Conservation (phyloP, 106 monocot species). For the Dendrobium huoshanense region DNA sequence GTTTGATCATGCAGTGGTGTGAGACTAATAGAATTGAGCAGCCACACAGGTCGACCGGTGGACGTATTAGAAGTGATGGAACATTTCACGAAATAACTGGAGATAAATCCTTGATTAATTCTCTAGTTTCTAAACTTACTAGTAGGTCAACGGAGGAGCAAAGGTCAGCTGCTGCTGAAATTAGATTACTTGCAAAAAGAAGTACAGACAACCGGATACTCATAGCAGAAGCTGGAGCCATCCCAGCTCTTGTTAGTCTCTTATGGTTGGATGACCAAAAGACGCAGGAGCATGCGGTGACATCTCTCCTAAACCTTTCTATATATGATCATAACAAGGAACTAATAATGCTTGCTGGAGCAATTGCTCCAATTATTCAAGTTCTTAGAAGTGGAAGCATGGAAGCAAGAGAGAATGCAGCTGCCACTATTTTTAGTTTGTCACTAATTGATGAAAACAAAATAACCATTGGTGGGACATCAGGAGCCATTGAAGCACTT, state of each 20-base stretch:
- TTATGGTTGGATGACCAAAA: constrained; percentile 43
- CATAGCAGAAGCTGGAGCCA: constrained; percentile 65
- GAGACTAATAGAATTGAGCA: constrained; percentile 39
- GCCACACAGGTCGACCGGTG: constrained; percentile 25
- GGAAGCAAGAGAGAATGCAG: constrained; percentile 92
- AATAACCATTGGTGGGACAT: constrained; percentile 69
- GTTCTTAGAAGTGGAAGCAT: constrained; percentile 65
- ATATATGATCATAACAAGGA: constrained; percentile 75
- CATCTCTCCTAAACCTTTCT: constrained; percentile 57
- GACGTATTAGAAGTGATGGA: constrained; percentile 35
- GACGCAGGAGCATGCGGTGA: constrained; percentile 70
- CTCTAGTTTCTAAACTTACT: constrained; percentile 36
- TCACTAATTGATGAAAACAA: constrained; percentile 85
- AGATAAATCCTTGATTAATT: constrained; percentile 29
- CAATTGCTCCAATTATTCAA: constrained; percentile 60
- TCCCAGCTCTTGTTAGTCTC: constrained; percentile 46
- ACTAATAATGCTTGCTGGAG: constrained; percentile 70
- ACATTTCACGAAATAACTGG: constrained; percentile 31
- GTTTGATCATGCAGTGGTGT: constrained; percentile 74
- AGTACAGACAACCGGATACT: constrained; percentile 77
- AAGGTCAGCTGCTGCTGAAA: constrained; percentile 70
- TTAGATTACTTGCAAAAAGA: constrained; percentile 66
- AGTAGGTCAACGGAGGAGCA: constrained; percentile 34
- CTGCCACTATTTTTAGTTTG: constrained; percentile 84
- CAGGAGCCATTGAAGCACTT: constrained; percentile 69